Percentiles rank a stretch among this genome's conserved stretches.
These are phyloP conservation scores for Fomitopsis schrenkii DNA, from an alignment of 1,284 basidiomycete genomes.

Conservation along the genomic window DNA sequence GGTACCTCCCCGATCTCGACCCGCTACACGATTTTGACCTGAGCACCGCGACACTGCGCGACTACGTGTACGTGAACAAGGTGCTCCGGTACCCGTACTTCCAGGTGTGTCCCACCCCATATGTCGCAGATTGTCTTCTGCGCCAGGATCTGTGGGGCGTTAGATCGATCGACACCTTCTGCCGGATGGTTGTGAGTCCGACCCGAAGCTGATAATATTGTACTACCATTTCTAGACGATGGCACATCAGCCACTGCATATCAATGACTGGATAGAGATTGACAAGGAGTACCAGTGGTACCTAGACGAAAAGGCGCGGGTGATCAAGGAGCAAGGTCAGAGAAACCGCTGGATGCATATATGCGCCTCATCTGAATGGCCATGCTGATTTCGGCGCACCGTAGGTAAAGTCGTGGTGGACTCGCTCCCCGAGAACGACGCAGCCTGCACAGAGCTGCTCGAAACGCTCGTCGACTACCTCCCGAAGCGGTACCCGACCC, in stretches of 20 bases:
- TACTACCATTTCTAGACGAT: conserved; percentile 23
- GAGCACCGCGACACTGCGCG: conserved; percentile 26
- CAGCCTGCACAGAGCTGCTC: conserved; percentile 34
- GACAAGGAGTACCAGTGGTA: conserved; percentile 36
- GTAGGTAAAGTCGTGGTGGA: conserved; percentile 33
- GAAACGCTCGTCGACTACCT: conserved; percentile 34
- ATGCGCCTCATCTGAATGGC: not conserved
- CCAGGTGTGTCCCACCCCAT: conserved; percentile 19
- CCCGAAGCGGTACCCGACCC: conserved; percentile 34
- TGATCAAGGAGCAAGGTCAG: conserved; percentile 31
- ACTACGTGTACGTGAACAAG: conserved; percentile 35
- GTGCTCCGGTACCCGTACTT: conserved; percentile 32
- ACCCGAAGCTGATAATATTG: not conserved
- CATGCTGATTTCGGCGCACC: not conserved
- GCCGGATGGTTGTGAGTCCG: not conserved
- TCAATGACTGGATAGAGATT: conserved; percentile 41
- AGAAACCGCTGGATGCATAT: not conserved
- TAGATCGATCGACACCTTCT: not conserved
- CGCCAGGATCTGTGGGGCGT: not conserved
- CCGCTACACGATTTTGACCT: conserved; percentile 27
- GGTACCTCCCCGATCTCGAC: conserved; percentile 24
- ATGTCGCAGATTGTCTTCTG: not conserved
- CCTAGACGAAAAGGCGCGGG: conserved; percentile 32
- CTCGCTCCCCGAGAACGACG: conserved; percentile 36
- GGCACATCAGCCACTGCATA: conserved; percentile 38